Base-by-base conservation (phyloP, 2,329 filamentous ascomycete species). In the Alternaria alternata region DNA sequence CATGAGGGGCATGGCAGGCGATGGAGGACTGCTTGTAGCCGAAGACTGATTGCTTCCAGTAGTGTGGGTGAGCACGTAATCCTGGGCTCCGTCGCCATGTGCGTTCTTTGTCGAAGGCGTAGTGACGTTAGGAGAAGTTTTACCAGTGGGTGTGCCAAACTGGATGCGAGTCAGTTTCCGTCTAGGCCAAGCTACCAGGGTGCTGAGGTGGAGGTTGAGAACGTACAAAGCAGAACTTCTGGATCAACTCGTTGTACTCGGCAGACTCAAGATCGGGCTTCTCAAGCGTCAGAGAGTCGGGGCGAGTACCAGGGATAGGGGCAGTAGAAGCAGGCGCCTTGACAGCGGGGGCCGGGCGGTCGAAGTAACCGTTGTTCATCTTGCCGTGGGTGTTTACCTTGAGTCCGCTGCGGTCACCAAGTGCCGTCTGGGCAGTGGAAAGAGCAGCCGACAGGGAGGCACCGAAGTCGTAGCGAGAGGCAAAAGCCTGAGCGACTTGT, bases 211-310 rank as follows among this genome's bases (percentile, higher is more conserved):
- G 39, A 60, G 68, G 75, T 75, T 73, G 71, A 73, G 86, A 86
- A 96, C 94, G 89, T 94, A 97, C 94, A 88, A 98, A 99, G 86
- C 95, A 99, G 86, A 97, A 99, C 84, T 96, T 97, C 84, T 96
- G 94, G 80, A 99, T 91, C 67, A 99, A 87, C 81, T 99, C 95
- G 81, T 96, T 92, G 79, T 99, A 98, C 61, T 94, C 94, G 62
- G 92, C 89, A 66, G 93, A 96, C 62, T 94, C 88, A 67, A 97
- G 89, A 73, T 87, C 85, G 44, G 89, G 89, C 74, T 90, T 88
- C 73, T 87, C 86, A 39, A 85, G 83, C 14, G 85, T 81, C 69
- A 83, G 84, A 77, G 74, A 86, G 83, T 81, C 86, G 74, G 79
- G 87, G 54, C 84, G 78, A 67, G 66, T 77, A 64, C 72, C 71